Evolutionary conservation across 2,329 filamentous ascomycete genomes (phyloP).

Genomic region (Nannizzia gypsea): DNA sequence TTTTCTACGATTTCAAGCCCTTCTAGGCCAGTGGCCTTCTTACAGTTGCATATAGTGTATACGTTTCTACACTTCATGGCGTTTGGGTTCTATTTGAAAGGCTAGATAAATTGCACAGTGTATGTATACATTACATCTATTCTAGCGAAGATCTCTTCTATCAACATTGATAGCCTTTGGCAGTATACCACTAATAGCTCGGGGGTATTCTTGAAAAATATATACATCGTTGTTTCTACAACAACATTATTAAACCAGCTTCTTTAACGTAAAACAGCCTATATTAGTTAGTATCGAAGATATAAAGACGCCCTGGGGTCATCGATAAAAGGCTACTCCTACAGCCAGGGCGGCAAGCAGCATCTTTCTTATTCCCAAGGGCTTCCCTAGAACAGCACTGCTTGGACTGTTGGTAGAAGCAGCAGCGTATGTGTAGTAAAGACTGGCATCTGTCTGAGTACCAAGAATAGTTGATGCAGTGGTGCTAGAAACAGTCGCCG

Average conservation of each 20-base stretch:
- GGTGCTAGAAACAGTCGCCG: not conserved
- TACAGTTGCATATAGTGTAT: not conserved
- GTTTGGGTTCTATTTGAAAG: not conserved
- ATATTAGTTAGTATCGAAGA: not conserved
- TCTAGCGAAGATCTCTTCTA: not conserved
- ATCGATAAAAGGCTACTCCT: not conserved
- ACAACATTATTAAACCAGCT: too few relatives aligned
- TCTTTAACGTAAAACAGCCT: not conserved
- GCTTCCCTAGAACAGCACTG: not conserved
- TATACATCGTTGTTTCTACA: too few relatives aligned
- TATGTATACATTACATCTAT: not conserved
- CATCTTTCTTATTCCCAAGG: not conserved
- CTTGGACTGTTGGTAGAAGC: too few relatives aligned
- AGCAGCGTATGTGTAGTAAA: slow-evolving; percentile 5
- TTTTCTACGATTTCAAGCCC: not conserved
- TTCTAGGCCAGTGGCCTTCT: not conserved
- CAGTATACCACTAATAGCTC: not conserved
- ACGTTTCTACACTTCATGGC: not conserved
- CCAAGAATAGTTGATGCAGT: slow-evolving; percentile 2
- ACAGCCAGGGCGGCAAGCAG: not conserved
- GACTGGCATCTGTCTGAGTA: slow-evolving; percentile 2
- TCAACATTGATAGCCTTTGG: not conserved
- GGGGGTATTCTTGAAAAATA: not conserved
- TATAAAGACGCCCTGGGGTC: not conserved
- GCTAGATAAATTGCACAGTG: slow-evolving; percentile 1